Conservation (phyloP, 2,329 filamentous ascomycete genomes). For the Myriosclerotinia duriaeana region DNA sequence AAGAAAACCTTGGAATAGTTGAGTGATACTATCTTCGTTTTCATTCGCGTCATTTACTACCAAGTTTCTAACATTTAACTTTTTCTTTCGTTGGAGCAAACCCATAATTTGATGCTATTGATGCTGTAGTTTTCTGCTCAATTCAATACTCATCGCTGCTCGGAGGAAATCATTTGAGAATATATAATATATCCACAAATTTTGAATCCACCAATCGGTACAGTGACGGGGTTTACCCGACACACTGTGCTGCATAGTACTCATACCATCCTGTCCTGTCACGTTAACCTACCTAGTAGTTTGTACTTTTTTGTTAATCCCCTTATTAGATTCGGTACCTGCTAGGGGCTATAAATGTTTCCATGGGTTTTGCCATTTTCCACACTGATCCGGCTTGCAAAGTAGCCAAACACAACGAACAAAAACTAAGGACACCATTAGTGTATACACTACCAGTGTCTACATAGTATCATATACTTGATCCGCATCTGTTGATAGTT, state of each 20-base stretch:
- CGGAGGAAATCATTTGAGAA: slow-evolving; percentile 6
- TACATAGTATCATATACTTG: neutral
- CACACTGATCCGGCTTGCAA: neutral
- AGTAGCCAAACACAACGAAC: neutral
- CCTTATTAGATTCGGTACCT: neutral
- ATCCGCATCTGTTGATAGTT: neutral
- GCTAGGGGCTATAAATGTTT: neutral
- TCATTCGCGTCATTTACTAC: slow-evolving; percentile 3
- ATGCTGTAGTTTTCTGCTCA: neutral
- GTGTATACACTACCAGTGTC: neutral
- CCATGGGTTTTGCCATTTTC: neutral
- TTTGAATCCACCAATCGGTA: slow-evolving; percentile 8
- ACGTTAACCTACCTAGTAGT: no score
- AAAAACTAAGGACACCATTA: neutral
- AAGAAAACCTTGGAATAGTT: neutral
- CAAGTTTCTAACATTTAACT: neutral
- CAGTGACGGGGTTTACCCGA: no score
- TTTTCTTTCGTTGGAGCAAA: neutral
- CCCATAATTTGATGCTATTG: neutral
- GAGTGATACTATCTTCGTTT: neutral
- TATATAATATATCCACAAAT: neutral
- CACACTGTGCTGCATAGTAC: neutral
- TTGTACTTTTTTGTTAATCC: neutral
- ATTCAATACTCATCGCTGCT: neutral
- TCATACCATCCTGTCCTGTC: neutral